Evolutionary conservation across 768 basidiomycete genomes (phyloP).

Genomic region (Boletus sp.): DNA sequence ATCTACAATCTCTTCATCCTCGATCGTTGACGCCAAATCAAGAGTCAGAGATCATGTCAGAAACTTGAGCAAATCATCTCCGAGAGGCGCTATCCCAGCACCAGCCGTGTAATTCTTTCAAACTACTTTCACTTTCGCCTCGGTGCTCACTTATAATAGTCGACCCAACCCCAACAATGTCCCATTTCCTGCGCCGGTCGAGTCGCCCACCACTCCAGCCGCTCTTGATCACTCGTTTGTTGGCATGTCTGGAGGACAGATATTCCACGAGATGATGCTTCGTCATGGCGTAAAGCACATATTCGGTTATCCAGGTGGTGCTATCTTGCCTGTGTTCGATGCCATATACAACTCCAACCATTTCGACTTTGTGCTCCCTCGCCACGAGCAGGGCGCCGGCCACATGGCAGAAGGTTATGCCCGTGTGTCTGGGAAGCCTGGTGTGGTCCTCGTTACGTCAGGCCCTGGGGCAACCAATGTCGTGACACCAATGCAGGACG

Average conservation of each 20-base stretch:
- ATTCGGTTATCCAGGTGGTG: conserved; percentile 97
- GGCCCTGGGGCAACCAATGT: conserved; percentile 99
- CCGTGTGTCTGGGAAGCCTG: conserved; percentile 94
- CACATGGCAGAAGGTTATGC: conserved; percentile 99
- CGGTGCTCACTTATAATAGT: conserved; percentile 45
- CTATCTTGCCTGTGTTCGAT: conserved; percentile 99
- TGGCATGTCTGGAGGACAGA: conserved; percentile 92
- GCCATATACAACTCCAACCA: conserved; percentile 96
- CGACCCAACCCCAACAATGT: conserved; percentile 39
- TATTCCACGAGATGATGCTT: conserved; percentile 99
- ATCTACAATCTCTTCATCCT: conserved; percentile 47
- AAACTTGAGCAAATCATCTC: conserved; percentile 66
- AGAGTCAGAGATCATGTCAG: conserved; percentile 77
- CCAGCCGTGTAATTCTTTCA: conserved; percentile 51
- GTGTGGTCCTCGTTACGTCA: conserved; percentile 96
- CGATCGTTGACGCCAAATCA: conserved; percentile 76
- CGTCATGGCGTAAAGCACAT: conserved; percentile 94
- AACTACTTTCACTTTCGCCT: background rate
- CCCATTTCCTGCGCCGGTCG: conserved; percentile 33
- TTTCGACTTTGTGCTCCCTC: conserved; percentile 92
- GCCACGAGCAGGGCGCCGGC: conserved; percentile 97
- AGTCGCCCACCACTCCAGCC: conserved; percentile 42
- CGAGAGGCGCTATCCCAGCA: conserved; percentile 57
- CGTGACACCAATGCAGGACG: conserved; percentile 97
- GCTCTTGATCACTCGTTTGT: conserved; percentile 81